A percentile compares a stretch with the other conserved stretches of the same genome.
Evolutionary conservation across 148 eudicot genomes (phyloP).

Genomic region (Arbutus unedo): DNA sequence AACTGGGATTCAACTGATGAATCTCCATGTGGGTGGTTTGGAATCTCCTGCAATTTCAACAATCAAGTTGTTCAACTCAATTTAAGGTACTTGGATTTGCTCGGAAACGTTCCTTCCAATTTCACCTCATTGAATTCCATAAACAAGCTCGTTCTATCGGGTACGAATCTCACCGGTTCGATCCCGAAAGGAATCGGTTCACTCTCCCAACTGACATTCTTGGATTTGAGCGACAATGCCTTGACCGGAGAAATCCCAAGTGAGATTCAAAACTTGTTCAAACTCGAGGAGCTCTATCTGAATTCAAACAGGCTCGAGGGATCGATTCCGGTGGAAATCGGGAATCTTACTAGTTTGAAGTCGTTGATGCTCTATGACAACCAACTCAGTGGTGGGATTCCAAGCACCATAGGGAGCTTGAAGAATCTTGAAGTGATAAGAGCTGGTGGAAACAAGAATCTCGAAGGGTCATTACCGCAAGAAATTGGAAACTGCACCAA

Average conservation of each 20-base stretch:
- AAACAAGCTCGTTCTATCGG: slow-evolving; percentile 46
- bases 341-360: slow-evolving; percentile 51
- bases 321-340: slow-evolving; percentile 49
- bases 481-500: slow-evolving; percentile 73
- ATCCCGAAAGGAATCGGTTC: slow-evolving; percentile 56
- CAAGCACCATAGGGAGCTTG: slow-evolving; percentile 58
- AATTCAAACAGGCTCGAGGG: slow-evolving; percentile 69
- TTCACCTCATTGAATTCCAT: slow-evolving; percentile 47
- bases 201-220: slow-evolving; percentile 31
- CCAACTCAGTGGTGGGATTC: slow-evolving; percentile 72
- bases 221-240: slow-evolving; percentile 79
- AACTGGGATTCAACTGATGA: slow-evolving; percentile 54
- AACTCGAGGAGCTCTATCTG: slow-evolving; percentile 52
- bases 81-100: slow-evolving; percentile 60
- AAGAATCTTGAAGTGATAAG: slow-evolving; percentile 54
- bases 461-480: slow-evolving; percentile 59
- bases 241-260: slow-evolving; percentile 70
- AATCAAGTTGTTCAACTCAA: slow-evolving; percentile 55
- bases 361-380: slow-evolving; percentile 66
- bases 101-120: slow-evolving; percentile 54
- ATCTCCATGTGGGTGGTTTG: slow-evolving; percentile 69
- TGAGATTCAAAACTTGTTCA: slow-evolving; percentile 41
- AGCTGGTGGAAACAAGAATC: slow-evolving; percentile 87
- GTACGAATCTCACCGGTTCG: slow-evolving; percentile 67
- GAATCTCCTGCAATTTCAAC: slow-evolving; percentile 54